Percentiles rank a stretch among this genome's conserved stretches.
Conservation (phyloP, 106 monocot species). For the Allium fistulosum region DNA sequence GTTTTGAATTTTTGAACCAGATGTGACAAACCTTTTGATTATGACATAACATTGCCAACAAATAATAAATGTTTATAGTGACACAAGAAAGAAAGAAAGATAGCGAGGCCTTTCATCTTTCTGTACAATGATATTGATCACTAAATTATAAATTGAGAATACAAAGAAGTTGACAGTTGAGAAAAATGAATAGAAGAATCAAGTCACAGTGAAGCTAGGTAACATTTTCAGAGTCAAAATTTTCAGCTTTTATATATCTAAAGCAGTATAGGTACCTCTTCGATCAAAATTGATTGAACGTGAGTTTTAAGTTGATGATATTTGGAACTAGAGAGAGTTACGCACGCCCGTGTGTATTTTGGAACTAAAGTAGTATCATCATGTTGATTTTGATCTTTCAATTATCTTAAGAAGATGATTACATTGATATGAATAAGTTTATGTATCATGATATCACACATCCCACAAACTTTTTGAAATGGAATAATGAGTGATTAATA, state of each 20-base stretch:
- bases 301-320: no score
- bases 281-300: no score
- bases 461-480: conserved; percentile 12
- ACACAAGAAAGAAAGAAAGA: conserved; percentile 6
- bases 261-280: neutral
- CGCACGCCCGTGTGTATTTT: no score
- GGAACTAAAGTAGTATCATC: no score
- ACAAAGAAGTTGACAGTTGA: no score
- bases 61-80: conserved; percentile 2
- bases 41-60: neutral
- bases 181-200: no score
- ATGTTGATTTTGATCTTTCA: no score
- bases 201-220: no score
- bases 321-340: no score
- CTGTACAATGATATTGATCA: neutral
- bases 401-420: no score
- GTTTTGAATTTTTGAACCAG: neutral
- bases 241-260: conserved; percentile 1
- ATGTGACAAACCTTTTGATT: conserved; percentile 5
- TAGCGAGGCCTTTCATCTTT: neutral
- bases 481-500: conserved; percentile 10
- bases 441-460: conserved; percentile 11
- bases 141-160: no score
- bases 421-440: no score
- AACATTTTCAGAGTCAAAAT: conserved; percentile 4